Base-by-base conservation (phyloP, 768 basidiomycete genomes). In the Suillus hirtellus region DNA sequence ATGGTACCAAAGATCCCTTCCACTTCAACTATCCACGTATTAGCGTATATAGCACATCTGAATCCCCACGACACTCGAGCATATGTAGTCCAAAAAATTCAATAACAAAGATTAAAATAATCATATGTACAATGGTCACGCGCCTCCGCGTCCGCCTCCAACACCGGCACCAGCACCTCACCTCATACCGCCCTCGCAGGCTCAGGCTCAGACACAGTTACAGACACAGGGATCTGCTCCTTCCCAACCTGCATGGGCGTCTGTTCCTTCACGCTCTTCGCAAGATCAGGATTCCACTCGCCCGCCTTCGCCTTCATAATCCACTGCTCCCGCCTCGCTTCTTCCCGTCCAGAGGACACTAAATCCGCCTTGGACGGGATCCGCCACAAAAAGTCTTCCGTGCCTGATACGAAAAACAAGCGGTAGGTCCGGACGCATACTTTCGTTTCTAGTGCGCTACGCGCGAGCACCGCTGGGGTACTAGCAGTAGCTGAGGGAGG, bases 341-440 rank as follows among this genome's bases (percentile, higher is more conserved):
- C 27, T 2, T 27, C 27, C 2, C 27, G 27, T 27, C 27, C 27
- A 2, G 2, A 27, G 27, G 27, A 2, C 27, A 27, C 27, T 27
- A 27, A 27, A 27, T 27, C 27, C 27, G 27, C 27, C 27, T 27
- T 27, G 27, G 27, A 27, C 27, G 27, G 27, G 27, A 27, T 27
- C 27, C 27, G 27, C 78, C 82, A 84, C 61, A 89, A 74, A 63
- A 82, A 81, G 65, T 90, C 90, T 67, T 89, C 27, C 27, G 27
- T 27, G 3, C 79, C 71, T 2, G 90, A 79, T 7, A 90, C 90
- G 72, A 87, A 94, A 79, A 95, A 95, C 15, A 94, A 75, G 40
- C 89, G 82, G 73, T 94, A 94, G 10, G 89, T 92, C 63, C 88
- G 82, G 42, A 93, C 82, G 75, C 95, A 96, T 62, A 97, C 85